A percentile compares a stretch with the other conserved stretches of the same genome.
These are phyloP conservation scores for Malbranchea zuffiana DNA, from an alignment of 2,329 filamentous ascomycete species.

Conservation along the genomic window DNA sequence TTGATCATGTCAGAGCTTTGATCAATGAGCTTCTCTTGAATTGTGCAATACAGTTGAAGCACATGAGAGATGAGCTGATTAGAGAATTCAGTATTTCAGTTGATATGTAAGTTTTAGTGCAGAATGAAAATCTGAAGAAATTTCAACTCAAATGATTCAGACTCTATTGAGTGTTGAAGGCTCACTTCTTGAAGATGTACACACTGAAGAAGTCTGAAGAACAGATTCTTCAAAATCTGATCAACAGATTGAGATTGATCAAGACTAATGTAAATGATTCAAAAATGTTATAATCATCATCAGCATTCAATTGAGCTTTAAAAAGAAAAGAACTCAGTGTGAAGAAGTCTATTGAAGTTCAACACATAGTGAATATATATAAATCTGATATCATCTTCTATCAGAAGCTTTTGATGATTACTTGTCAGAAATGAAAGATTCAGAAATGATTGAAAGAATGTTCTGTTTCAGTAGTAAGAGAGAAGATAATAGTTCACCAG, in stretches of 20 bases:
- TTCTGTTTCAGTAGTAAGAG: too few relatives aligned
- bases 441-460: too few relatives aligned
- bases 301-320: not conserved
- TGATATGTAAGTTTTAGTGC: not conserved
- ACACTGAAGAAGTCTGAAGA: not conserved
- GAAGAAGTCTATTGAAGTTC: not conserved
- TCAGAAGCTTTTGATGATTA: slow-evolving; percentile 2
- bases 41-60: not conserved
- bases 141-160: slow-evolving; percentile 3
- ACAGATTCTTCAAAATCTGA: slow-evolving; percentile 2
- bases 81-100: not conserved
- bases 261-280: slow-evolving; percentile 1
- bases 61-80: slow-evolving; percentile 1
- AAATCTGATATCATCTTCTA: not conserved
- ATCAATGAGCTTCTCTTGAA: slow-evolving; percentile 8
- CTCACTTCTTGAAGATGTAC: slow-evolving; percentile 3
- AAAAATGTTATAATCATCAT: slow-evolving; percentile 1
- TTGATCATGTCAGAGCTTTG: not conserved
- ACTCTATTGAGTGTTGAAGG: slow-evolving; percentile 3
- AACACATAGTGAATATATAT: slow-evolving; percentile 3
- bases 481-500: too few relatives aligned
- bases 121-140: slow-evolving; percentile 2
- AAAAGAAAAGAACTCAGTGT: not conserved
- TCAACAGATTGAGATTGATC: slow-evolving; percentile 6
- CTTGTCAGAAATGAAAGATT: slow-evolving; percentile 4